These are phyloP conservation scores for Plantago ovata DNA, from an alignment of 257 asterid genomes.

Conservation along the genomic window DNA sequence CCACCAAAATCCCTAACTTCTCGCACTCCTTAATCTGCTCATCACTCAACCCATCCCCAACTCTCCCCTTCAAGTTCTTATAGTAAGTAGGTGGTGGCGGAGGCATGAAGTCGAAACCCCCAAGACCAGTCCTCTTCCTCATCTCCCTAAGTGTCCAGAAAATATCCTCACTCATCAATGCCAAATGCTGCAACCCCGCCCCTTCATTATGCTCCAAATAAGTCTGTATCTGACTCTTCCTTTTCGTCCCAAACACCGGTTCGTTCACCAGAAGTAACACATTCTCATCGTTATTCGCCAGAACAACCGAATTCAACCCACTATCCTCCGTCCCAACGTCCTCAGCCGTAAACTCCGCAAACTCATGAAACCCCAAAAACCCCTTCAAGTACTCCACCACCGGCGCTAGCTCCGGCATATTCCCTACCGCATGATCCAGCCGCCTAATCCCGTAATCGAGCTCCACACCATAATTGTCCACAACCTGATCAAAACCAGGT, in stretches of 20 bases:
- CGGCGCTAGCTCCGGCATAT: slow-evolving; percentile 61
- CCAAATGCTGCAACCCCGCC: slow-evolving; percentile 91
- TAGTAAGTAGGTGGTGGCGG: slow-evolving; percentile 84
- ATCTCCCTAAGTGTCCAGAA: slow-evolving; percentile 76
- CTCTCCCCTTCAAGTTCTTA: slow-evolving; percentile 60
- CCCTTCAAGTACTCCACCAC: slow-evolving; percentile 63
- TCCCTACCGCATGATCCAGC: slow-evolving; percentile 90
- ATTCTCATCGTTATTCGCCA: slow-evolving; percentile 75
- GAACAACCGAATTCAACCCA: slow-evolving; percentile 77
- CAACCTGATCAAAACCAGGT: slow-evolving; percentile 67
- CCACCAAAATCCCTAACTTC: slow-evolving; percentile 89
- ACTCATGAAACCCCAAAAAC: slow-evolving; percentile 83
- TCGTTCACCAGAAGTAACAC: slow-evolving; percentile 79
- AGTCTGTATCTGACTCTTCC: slow-evolving; percentile 97
- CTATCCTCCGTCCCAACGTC: slow-evolving; percentile 91
- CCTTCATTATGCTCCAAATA: slow-evolving; percentile 97
- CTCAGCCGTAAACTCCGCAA: slow-evolving; percentile 79
- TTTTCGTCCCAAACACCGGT: slow-evolving; percentile 75
- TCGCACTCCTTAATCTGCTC: slow-evolving; percentile 82
- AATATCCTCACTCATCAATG: slow-evolving; percentile 65
- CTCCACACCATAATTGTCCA: slow-evolving; percentile 26
- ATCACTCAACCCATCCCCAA: slow-evolving; percentile 65
- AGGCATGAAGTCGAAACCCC: slow-evolving; percentile 97
- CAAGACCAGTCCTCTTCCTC: slow-evolving; percentile 81
- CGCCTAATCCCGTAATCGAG: slow-evolving; percentile 72